These are phyloP conservation scores for Pythium rishiriense DNA, from an alignment of 352 stramenopile species.

Conservation along the genomic window DNA sequence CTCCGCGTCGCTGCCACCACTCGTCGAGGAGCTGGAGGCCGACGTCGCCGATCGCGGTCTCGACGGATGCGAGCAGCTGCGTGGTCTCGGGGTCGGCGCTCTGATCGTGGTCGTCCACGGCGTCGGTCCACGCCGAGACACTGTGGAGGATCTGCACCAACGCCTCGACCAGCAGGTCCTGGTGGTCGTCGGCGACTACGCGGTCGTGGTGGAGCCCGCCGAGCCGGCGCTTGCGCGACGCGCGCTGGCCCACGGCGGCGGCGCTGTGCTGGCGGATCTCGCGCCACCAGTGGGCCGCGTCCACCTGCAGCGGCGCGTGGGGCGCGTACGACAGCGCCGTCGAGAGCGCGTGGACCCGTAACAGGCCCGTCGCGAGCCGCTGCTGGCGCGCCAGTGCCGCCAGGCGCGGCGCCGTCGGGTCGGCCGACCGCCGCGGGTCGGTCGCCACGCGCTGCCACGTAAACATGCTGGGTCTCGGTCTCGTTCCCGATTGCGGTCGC, in stretches of 20 bases:
- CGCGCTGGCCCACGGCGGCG: constrained; percentile 8
- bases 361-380: constrained; percentile 16
- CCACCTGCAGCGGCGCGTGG: constrained; percentile 26
- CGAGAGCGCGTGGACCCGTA: constrained; percentile 28
- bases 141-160: constrained; percentile 24
- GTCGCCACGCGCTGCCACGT: constrained; percentile 4
- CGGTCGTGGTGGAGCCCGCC: background rate
- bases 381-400: constrained; percentile 7
- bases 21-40: constrained; percentile 24
- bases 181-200: background rate
- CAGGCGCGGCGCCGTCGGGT: no score
- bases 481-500: no score
- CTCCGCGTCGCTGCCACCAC: constrained; percentile 17
- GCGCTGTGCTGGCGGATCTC: constrained; percentile 28
- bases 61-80: constrained; percentile 13
- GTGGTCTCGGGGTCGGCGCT: background rate
- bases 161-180: constrained; percentile 19
- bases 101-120: background rate
- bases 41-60: constrained; percentile 25
- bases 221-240: constrained; percentile 25
- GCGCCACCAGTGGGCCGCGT: constrained; percentile 28
- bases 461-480: constrained; percentile 13
- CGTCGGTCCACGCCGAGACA: constrained; percentile 17
- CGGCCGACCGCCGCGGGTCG: no score
- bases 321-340: constrained; percentile 22